Conservation (phyloP, 2,329 filamentous ascomycete species). For the Phyllosticta ampelicida region DNA sequence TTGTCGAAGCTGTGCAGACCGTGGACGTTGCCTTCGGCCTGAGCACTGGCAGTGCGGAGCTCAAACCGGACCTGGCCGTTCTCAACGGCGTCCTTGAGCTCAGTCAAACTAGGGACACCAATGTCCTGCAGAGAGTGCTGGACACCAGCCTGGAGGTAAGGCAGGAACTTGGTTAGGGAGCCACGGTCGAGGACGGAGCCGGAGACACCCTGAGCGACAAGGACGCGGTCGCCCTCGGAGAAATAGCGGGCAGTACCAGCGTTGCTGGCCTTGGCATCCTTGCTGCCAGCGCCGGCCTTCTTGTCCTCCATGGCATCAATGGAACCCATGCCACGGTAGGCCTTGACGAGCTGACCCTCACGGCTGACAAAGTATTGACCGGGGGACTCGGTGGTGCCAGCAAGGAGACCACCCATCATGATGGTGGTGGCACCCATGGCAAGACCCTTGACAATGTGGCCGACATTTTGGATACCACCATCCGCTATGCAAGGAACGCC, state of each 20-base stretch:
- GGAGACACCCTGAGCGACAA: conserved; percentile 94
- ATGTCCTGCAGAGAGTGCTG: conserved; percentile 98
- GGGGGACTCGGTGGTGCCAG: conserved; percentile 93
- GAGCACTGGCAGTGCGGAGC: conserved; percentile 84
- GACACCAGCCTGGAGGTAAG: conserved; percentile 87
- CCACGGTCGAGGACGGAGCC: conserved; percentile 73
- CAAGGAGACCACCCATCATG: conserved; percentile 98
- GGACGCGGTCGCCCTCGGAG: conserved; percentile 86
- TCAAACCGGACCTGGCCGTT: conserved; percentile 80
- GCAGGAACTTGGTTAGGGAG: conserved; percentile 87
- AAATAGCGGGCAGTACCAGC: conserved; percentile 97
- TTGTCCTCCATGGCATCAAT: conserved; percentile 99
- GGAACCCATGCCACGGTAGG: conserved; percentile 96
- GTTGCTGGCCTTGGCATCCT: conserved; percentile 63
- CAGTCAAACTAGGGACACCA: conserved; percentile 68
- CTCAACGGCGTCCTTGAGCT: conserved; percentile 64
- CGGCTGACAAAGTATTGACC: conserved; percentile 93
- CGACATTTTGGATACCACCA: conserved; percentile 95
- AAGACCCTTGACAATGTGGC: conserved; percentile 97
- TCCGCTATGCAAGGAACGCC: conserved; percentile 97
- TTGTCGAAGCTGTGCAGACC: conserved; percentile 97
- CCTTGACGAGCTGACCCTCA: conserved; percentile 97
- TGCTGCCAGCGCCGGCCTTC: conserved; percentile 69
- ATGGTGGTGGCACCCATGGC: conserved; percentile 88
- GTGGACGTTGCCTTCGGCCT: conserved; percentile 94